Conservation (phyloP, 106 monocot species). For the Platanthera guangdongensis region DNA sequence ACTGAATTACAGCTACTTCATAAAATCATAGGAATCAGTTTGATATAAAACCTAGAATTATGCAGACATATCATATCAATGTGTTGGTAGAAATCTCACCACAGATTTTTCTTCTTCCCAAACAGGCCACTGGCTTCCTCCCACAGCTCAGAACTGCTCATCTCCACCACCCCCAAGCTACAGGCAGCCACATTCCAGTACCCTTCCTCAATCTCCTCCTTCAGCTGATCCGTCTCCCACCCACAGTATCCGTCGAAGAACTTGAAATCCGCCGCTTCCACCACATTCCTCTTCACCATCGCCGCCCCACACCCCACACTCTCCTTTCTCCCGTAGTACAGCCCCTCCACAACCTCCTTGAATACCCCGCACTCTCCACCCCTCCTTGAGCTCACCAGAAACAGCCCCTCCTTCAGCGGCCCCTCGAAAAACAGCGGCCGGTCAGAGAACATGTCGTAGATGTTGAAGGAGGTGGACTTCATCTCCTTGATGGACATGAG, state of each 20-base stretch:
- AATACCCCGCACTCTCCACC: conserved; percentile 55
- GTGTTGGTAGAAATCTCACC: conserved; percentile 23
- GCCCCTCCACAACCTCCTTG: conserved; percentile 67
- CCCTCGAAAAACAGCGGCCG: conserved; percentile 81
- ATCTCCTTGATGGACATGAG: conserved; percentile 94
- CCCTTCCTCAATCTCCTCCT: conserved; percentile 63
- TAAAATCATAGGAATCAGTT: too few species aligned
- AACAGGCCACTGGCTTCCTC: conserved; percentile 63
- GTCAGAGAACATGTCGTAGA: conserved; percentile 44
- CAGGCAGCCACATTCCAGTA: conserved; percentile 76
- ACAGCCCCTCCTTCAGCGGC: conserved; percentile 58
- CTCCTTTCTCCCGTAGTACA: conserved; percentile 78
- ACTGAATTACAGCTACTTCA: too few species aligned
- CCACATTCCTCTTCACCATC: conserved; percentile 70
- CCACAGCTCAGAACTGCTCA: conserved; percentile 38
- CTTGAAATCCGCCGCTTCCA: conserved; percentile 55
- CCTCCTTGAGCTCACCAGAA: conserved; percentile 34
- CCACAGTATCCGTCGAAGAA: conserved; percentile 94
- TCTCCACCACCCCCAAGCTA: conserved; percentile 43
- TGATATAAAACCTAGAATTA: too few species aligned
- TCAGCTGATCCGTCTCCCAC: conserved; percentile 66
- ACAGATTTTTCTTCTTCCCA: conserved; percentile 56
- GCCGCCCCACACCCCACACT: conserved; percentile 75
- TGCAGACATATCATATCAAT: too few species aligned
- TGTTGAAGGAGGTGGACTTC: conserved; percentile 33